These are phyloP conservation scores for Penicillium sp. DNA, from an alignment of 2,329 filamentous ascomycete species.

Conservation along the genomic window DNA sequence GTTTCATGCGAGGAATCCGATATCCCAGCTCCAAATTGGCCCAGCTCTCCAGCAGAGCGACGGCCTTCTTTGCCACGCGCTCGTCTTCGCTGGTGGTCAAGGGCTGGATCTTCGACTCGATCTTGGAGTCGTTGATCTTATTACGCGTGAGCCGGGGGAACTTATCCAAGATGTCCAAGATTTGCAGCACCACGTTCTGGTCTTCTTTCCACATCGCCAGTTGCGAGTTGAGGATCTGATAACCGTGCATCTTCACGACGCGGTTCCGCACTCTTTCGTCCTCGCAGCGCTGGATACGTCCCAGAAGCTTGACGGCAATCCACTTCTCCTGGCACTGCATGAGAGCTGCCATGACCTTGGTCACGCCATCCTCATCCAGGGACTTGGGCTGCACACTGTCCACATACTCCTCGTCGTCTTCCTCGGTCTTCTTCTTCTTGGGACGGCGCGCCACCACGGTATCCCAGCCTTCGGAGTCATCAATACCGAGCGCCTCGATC, in stretches of 20 bases:
- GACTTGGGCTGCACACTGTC: conserved; percentile 79
- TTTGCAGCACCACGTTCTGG: conserved; percentile 81
- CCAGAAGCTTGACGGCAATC: conserved; percentile 93
- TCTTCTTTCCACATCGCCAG: conserved; percentile 85
- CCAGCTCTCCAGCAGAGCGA: conserved; percentile 76
- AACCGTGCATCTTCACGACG: conserved; percentile 95
- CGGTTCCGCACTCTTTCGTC: conserved; percentile 84
- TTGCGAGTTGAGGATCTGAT: conserved; percentile 87
- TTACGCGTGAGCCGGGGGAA: conserved; percentile 91
- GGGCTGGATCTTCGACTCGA: conserved; percentile 74
- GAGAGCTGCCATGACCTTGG: conserved; percentile 92
- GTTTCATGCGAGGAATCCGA: conserved; percentile 85
- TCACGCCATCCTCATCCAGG: conserved; percentile 78
- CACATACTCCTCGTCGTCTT: conserved; percentile 94
- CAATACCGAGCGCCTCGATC: conserved; percentile 93
- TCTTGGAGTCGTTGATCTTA: conserved; percentile 95
- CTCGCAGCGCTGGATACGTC: conserved; percentile 80
- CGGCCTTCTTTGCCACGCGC: conserved; percentile 69
- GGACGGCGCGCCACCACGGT: conserved; percentile 84
- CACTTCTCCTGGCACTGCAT: conserved; percentile 99
- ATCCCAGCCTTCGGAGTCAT: conserved; percentile 89
- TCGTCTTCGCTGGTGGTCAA: conserved; percentile 69
- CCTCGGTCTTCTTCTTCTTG: conserved; percentile 84
- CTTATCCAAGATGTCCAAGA: conserved; percentile 82
- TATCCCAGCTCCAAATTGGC: conserved; percentile 86